These are phyloP conservation scores for Rossbeevera mucosa DNA, from an alignment of 768 basidiomycete genomes.

Conservation along the genomic window DNA sequence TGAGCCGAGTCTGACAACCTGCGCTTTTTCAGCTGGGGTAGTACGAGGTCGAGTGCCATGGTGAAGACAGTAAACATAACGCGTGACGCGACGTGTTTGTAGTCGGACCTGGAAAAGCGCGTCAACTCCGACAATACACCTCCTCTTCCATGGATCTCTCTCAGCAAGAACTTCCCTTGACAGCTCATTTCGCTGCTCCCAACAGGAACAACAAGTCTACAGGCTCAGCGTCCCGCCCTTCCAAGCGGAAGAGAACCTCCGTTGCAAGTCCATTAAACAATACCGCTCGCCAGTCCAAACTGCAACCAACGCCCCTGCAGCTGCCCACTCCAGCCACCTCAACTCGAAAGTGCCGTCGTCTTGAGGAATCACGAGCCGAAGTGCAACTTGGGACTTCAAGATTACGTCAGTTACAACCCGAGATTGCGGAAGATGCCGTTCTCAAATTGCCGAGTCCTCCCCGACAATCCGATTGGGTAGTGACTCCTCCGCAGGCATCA, in stretches of 20 bases:
- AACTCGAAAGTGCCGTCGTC: conserved; percentile 12
- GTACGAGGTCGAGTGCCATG: conserved; percentile 26
- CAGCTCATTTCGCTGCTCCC: conserved; percentile 18
- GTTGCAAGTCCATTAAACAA: not conserved
- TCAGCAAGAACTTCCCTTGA: conserved; percentile 31
- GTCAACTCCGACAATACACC: conserved; percentile 34
- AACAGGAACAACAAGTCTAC: conserved; percentile 4
- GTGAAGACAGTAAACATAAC: not conserved
- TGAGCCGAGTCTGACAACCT: conserved; percentile 47
- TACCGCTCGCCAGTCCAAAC: conserved; percentile 3
- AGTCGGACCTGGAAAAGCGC: conserved; percentile 34
- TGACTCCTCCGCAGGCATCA: conserved; percentile 16
- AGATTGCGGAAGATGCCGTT: not conserved
- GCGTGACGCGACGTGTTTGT: conserved; percentile 22
- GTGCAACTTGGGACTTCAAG: not conserved
- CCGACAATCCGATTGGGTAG: not conserved
- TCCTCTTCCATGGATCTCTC: conserved; percentile 27
- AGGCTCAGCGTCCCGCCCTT: conserved; percentile 4
- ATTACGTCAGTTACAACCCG: not conserved
- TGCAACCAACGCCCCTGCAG: conserved; percentile 6
- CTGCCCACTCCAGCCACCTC: conserved; percentile 24
- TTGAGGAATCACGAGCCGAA: not conserved
- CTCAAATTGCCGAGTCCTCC: not conserved
- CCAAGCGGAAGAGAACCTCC: conserved; percentile 19
- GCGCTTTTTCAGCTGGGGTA: conserved; percentile 51